phyloP scores from a whole-genome alignment of 1,284 basidiomycete genomes.

The Thecaphora frezii region DNA sequence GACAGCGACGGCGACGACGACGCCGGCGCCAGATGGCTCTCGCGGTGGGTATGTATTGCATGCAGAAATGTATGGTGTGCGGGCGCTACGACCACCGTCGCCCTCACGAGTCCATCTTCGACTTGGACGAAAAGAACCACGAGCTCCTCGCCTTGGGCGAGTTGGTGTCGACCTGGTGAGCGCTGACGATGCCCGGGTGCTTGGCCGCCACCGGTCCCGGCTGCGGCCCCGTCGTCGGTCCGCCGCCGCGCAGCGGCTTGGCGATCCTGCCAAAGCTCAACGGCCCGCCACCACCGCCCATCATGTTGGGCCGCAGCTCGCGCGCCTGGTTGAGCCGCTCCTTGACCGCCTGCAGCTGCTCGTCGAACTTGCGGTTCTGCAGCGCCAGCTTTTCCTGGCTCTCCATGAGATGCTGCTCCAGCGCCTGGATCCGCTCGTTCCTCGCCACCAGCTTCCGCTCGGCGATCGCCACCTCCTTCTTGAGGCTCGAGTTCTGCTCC shows the following conservation, averaged over 20 bases:
- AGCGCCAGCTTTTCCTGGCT: conserved; percentile 85
- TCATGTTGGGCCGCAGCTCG: conserved; percentile 68
- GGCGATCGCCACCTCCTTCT: conserved; percentile 95
- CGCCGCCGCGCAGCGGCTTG: conserved; percentile 87
- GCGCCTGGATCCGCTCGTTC: conserved; percentile 81
- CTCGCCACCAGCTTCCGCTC: conserved; percentile 93
- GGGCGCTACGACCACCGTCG: too few relatives aligned
- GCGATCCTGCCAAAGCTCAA: conserved; percentile 90
- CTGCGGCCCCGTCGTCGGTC: conserved; percentile 39
- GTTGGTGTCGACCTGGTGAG: conserved; percentile 12
- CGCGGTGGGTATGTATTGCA: too few relatives aligned
- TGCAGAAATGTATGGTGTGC: too few relatives aligned
- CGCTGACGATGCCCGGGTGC: conserved; percentile 16
- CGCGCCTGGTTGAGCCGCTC: conserved; percentile 84
- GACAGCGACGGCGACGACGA: too few relatives aligned
- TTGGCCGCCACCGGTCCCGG: conserved; percentile 29
- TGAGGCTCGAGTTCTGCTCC: conserved; percentile 94
- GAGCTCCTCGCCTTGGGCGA: conserved; percentile 43
- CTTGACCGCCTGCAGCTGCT: conserved; percentile 84
- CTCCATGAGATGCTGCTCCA: conserved; percentile 87
- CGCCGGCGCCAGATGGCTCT: too few relatives aligned
- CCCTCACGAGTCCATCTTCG: neutral
- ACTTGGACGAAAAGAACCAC: conserved; percentile 52
- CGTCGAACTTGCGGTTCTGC: conserved; percentile 94
- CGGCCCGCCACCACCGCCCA: conserved; percentile 61